Evolutionary conservation across 2,329 filamentous ascomycete genomes (phyloP).

Genomic region (Diaporthe sp.): DNA sequence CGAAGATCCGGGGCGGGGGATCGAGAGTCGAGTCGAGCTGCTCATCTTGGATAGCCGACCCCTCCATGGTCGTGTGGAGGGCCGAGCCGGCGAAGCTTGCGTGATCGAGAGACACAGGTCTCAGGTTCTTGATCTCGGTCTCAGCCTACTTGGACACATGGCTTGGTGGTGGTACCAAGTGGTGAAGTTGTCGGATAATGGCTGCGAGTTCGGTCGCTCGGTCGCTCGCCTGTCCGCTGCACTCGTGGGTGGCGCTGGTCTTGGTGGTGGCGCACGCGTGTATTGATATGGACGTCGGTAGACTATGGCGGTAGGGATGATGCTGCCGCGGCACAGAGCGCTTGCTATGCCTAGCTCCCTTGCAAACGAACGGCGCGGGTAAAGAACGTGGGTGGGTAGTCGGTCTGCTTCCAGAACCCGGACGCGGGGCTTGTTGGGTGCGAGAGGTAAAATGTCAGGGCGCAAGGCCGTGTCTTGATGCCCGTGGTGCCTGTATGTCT

Average conservation of each 20-base stretch:
- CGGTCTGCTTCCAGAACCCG: not conserved
- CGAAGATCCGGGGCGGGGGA: constrained; percentile 78
- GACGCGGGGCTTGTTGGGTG: constrained; percentile 1
- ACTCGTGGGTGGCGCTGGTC: constrained; percentile 14
- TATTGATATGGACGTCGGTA: not conserved
- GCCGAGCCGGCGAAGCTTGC: constrained; percentile 32
- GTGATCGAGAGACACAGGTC: constrained; percentile 41
- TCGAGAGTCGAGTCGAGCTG: constrained; percentile 63
- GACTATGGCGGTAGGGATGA: constrained; percentile 15
- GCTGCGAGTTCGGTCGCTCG: constrained; percentile 12
- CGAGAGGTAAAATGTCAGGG: not conserved
- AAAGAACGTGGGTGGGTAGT: constrained; percentile 21
- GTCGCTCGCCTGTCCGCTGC: not conserved
- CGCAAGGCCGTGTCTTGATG: constrained; percentile 6
- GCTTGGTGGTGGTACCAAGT: constrained; percentile 28
- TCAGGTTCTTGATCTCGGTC: constrained; percentile 40
- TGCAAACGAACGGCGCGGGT: constrained; percentile 24
- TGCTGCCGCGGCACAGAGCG: constrained; percentile 15
- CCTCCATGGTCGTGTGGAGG: constrained; percentile 62
- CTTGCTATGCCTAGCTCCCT: constrained; percentile 30
- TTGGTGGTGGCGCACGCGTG: constrained; percentile 9
- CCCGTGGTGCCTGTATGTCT: not conserved
- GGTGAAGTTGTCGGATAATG: constrained; percentile 8
- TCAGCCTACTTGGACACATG: constrained; percentile 40
- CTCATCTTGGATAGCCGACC: constrained; percentile 63